These are phyloP conservation scores for Monilinia polystroma DNA, from an alignment of 2,329 filamentous ascomycete species.

Conservation along the genomic window DNA sequence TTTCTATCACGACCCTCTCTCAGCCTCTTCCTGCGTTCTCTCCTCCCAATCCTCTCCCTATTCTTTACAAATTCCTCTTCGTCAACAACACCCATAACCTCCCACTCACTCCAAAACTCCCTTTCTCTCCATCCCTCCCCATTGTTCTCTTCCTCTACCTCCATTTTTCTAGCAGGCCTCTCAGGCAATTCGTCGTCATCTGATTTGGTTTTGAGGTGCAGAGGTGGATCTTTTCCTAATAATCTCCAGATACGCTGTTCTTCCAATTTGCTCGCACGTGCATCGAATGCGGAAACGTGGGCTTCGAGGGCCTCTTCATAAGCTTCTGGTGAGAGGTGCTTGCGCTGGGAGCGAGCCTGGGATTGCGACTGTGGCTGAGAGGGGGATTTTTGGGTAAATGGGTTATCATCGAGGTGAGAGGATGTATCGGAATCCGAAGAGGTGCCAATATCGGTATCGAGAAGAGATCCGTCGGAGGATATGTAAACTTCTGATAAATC, in stretches of 20 bases:
- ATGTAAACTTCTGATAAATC: constrained; percentile 14
- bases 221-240: constrained; percentile 34
- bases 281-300: constrained; percentile 30
- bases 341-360: constrained; percentile 1
- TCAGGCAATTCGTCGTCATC: constrained; percentile 20
- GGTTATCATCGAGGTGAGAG: background rate
- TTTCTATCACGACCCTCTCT: constrained; percentile 1
- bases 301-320: constrained; percentile 20
- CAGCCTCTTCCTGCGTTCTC: constrained; percentile 20
- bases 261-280: constrained; percentile 31
- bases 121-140: constrained; percentile 35
- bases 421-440: background rate
- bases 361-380: constrained; percentile 8
- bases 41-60: constrained; percentile 26
- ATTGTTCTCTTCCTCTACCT: constrained; percentile 7
- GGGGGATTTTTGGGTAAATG: constrained; percentile 3
- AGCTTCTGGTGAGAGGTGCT: constrained; percentile 6
- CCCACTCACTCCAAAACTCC: constrained; percentile 39
- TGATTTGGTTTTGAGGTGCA: constrained; percentile 29
- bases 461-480: constrained; percentile 1
- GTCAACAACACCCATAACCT: constrained; percentile 31
- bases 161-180: constrained; percentile 16
- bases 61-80: constrained; percentile 34
- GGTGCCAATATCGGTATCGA: constrained; percentile 3
- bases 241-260: constrained; percentile 38